Evolutionary conservation across 768 basidiomycete genomes (phyloP).

Genomic region (Butyriboletus loyo): DNA sequence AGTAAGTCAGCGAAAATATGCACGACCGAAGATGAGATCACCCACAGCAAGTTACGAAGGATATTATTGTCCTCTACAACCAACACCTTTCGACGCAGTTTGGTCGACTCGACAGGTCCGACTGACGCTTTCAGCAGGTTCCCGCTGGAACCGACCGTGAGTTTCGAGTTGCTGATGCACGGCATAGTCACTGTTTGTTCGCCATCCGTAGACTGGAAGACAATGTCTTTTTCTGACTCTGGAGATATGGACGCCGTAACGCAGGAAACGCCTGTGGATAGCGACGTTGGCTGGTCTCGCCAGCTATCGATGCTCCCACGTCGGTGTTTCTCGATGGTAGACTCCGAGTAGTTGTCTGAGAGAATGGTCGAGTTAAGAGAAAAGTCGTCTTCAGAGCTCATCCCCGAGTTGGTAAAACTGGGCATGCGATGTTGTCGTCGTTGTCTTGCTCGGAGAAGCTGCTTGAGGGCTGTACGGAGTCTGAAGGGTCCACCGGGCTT

Average conservation of each 20-base stretch:
- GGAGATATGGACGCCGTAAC: slow-evolving; percentile 18
- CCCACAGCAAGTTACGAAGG: slow-evolving; percentile 77
- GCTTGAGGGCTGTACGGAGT: slow-evolving; percentile 62
- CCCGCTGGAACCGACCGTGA: slow-evolving; percentile 58
- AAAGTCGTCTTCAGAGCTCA: slow-evolving; percentile 24
- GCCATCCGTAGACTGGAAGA: slow-evolving; percentile 13
- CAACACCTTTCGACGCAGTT: slow-evolving; percentile 58
- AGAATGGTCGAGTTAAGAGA: slow-evolving; percentile 29
- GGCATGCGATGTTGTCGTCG: slow-evolving; percentile 27
- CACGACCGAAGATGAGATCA: slow-evolving; percentile 12
- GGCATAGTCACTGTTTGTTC: slow-evolving; percentile 9
- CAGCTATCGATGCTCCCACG: slow-evolving; percentile 34
- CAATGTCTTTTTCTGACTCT: slow-evolving; percentile 31
- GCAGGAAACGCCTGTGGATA: slow-evolving; percentile 7
- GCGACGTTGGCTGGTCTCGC: slow-evolving; percentile 15
- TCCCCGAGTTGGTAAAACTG: slow-evolving; percentile 15
- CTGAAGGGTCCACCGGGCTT: slow-evolving; percentile 87
- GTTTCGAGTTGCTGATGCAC: slow-evolving; percentile 37
- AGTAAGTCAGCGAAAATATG: slow-evolving; percentile 8
- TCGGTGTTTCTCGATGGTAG: slow-evolving; percentile 22
- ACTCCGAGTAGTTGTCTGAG: slow-evolving; percentile 21
- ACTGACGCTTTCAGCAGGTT: slow-evolving; percentile 68
- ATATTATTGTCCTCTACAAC: slow-evolving; percentile 92
- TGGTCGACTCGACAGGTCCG: slow-evolving; percentile 44
- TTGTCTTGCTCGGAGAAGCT: slow-evolving; percentile 31